Evolutionary conservation across 2,329 filamentous ascomycete species (phyloP).

Genomic region (Diaporthe humulicola): DNA sequence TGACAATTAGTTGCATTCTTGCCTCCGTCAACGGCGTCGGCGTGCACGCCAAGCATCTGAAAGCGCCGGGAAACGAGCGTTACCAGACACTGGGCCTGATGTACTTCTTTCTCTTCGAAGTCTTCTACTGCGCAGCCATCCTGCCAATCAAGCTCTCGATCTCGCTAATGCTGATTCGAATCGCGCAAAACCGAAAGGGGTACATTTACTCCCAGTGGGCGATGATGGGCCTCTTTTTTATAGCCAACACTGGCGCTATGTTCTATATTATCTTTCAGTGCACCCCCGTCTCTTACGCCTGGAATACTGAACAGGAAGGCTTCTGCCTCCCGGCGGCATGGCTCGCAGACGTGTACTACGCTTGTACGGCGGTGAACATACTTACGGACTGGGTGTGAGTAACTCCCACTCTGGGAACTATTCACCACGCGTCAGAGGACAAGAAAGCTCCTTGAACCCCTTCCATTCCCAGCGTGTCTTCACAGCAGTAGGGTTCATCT

Average conservation of each 20-base stretch:
- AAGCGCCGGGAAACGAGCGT: conserved; percentile 21
- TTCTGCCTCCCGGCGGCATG: conserved; percentile 32
- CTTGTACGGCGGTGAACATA: conserved; percentile 37
- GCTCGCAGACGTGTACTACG: conserved; percentile 37
- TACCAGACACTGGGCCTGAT: conserved; percentile 35
- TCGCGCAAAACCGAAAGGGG: conserved; percentile 36
- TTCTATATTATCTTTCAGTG: conserved; percentile 40
- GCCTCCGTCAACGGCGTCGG: conserved; percentile 34
- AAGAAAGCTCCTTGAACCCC: background rate
- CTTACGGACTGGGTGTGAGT: conserved; percentile 35
- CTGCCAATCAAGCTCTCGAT: conserved; percentile 40
- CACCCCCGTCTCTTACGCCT: conserved; percentile 36
- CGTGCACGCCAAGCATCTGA: conserved; percentile 24
- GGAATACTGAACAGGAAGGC: conserved; percentile 36
- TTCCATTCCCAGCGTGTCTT: background rate
- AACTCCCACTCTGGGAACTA: background rate
- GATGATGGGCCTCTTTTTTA: conserved; percentile 38
- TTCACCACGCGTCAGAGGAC: background rate
- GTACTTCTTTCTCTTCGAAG: conserved; percentile 40
- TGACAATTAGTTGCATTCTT: conserved; percentile 36
- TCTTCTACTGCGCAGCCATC: conserved; percentile 39
- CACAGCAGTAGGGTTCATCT: background rate
- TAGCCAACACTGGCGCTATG: conserved; percentile 32
- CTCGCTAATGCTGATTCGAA: conserved; percentile 38
- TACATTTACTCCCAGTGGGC: conserved; percentile 37